Conservation (phyloP, 2,329 filamentous ascomycete genomes). For the Aureobasidium sp. region DNA sequence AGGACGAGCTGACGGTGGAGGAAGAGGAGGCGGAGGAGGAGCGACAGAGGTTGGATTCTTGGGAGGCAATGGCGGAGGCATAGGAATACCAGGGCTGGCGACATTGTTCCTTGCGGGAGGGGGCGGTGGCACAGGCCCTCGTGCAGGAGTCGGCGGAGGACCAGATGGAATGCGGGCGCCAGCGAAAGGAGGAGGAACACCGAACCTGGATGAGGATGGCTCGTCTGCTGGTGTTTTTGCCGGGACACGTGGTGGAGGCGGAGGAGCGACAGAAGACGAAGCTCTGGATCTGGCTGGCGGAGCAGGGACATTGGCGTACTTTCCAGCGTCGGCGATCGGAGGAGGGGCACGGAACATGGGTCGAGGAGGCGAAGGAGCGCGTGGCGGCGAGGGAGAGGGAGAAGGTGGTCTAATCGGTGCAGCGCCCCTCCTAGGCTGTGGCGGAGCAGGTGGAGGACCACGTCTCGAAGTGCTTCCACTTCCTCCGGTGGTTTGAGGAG, state of each 20-base stretch:
- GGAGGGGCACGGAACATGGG: conserved; percentile 77
- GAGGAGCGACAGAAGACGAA: conserved; percentile 23
- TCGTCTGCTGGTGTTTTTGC: conserved; percentile 55
- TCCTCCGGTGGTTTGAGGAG: conserved; percentile 54
- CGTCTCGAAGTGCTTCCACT: conserved; percentile 47
- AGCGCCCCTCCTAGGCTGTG: conserved; percentile 33
- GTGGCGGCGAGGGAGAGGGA: conserved; percentile 56
- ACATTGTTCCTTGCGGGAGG: conserved; percentile 21
- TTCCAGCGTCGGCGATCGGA: conserved; percentile 81
- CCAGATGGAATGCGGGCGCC: conserved; percentile 51
- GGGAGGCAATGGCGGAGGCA: conserved; percentile 36
- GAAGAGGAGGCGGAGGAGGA: conserved; percentile 35
- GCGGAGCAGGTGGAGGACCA: conserved; percentile 53
- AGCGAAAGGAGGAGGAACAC: conserved; percentile 71
- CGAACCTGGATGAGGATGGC: conserved; percentile 52
- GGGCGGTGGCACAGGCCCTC: conserved; percentile 20
- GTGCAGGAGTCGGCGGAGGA: conserved; percentile 47
- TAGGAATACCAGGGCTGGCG: conserved; percentile 28
- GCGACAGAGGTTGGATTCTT: conserved; percentile 23
- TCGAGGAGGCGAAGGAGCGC: conserved; percentile 62
- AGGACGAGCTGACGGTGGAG: conserved; percentile 26
- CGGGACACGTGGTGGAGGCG: conserved; percentile 35
- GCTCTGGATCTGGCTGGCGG: conserved; percentile 49
- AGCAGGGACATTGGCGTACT: conserved; percentile 52
- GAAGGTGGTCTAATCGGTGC: conserved; percentile 38